Evolutionary conservation across 176 grass and related monocot genomes (phyloP).

Genomic region (Phragmites australis): DNA sequence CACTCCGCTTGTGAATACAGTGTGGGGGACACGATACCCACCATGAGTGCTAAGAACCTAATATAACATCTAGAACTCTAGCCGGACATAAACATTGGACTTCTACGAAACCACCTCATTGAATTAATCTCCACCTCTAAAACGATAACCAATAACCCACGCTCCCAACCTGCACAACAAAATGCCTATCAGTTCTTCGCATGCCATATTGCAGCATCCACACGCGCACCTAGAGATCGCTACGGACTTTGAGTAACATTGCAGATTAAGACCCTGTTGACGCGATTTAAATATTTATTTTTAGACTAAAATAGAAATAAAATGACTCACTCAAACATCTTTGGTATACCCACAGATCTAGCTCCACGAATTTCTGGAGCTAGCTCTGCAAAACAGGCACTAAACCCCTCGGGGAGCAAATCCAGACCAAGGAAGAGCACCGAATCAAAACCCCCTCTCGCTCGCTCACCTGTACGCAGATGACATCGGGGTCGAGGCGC

Average conservation of each 20-base stretch:
- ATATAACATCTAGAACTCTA: slow-evolving; percentile 22
- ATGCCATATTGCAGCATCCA: slow-evolving; percentile 25
- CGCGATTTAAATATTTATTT: no score
- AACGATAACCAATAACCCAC: neutral
- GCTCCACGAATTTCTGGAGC: no score
- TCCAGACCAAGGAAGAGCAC: neutral
- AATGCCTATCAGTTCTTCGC: slow-evolving; percentile 1
- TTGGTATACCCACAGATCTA: no score
- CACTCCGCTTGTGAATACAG: neutral
- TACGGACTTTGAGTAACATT: neutral
- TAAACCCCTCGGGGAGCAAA: slow-evolving; percentile 3
- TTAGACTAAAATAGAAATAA: no score
- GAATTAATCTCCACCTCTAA: neutral
- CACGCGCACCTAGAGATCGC: neutral
- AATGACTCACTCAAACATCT: no score
- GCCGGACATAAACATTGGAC: neutral
- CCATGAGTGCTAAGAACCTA: neutral
- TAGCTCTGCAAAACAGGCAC: no score
- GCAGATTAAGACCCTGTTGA: no score
- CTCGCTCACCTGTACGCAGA: slow-evolving; percentile 75
- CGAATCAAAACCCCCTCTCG: neutral
- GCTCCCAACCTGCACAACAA: slow-evolving; percentile 13
- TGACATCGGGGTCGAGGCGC: slow-evolving; percentile 72
- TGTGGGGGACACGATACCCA: neutral
- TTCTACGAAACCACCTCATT: neutral